Evolutionary conservation across 371 early-diverging fungal genomes (phyloP).

Genomic region (Lichtheimia corymbifera): DNA sequence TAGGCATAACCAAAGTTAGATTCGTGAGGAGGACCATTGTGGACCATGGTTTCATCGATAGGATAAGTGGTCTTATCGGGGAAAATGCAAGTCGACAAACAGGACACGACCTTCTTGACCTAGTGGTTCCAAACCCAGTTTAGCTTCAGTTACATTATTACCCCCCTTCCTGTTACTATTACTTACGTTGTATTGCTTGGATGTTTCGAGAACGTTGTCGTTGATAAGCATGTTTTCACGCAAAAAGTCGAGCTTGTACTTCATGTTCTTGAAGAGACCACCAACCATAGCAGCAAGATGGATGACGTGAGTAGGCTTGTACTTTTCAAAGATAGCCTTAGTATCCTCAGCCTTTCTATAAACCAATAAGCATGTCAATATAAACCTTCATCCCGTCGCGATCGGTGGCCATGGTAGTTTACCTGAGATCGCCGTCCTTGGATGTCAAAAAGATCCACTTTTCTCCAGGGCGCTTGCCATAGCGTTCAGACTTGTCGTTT

Average conservation of each 20-base stretch:
- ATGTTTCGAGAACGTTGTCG: slow-evolving; percentile 74
- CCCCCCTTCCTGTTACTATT: too few species aligned
- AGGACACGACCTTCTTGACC: slow-evolving; percentile 86
- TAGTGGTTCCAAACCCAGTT: slow-evolving; percentile 12
- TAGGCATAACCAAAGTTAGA: slow-evolving; percentile 91
- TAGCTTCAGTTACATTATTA: neutral
- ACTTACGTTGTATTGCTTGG: slow-evolving; percentile 66
- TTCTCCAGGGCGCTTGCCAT: slow-evolving; percentile 66
- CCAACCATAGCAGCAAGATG: slow-evolving; percentile 89
- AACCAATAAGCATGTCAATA: neutral
- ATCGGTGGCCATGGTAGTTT: slow-evolving; percentile 8
- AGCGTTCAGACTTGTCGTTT: slow-evolving; percentile 59
- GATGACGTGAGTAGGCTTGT: slow-evolving; percentile 81
- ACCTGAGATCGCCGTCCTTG: slow-evolving; percentile 86
- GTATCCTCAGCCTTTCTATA: slow-evolving; percentile 64
- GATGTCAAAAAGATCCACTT: slow-evolving; percentile 77
- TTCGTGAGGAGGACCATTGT: slow-evolving; percentile 84
- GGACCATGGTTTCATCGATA: slow-evolving; percentile 89
- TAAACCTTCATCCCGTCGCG: neutral
- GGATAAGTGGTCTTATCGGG: slow-evolving; percentile 88
- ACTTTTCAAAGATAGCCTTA: slow-evolving; percentile 73
- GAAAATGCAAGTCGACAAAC: slow-evolving; percentile 88
- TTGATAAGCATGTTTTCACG: slow-evolving; percentile 84
- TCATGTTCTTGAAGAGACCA: slow-evolving; percentile 88
- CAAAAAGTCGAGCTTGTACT: slow-evolving; percentile 78